A percentile compares a stretch with the other conserved stretches of the same genome.
These are phyloP conservation scores for Vigna mungo DNA, from an alignment of 306 rosid species.

Conservation along the genomic window DNA sequence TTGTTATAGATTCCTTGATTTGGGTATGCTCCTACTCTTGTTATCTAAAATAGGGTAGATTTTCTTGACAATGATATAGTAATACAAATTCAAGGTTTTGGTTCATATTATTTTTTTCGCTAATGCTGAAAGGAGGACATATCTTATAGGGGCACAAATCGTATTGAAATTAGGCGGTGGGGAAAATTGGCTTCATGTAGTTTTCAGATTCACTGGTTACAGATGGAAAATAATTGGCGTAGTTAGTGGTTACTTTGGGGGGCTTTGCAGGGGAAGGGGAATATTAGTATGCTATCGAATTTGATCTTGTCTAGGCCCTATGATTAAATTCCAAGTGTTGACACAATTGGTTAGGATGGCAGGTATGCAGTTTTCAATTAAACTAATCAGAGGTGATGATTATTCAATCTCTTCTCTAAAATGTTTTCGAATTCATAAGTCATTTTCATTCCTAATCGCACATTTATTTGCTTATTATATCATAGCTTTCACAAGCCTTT, in stretches of 20 bases:
- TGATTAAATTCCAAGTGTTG: constrained; percentile 20
- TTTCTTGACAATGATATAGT: constrained; percentile 13
- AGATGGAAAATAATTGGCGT: constrained; percentile 23
- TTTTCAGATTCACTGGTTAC: constrained; percentile 21
- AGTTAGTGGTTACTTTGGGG: constrained; percentile 6
- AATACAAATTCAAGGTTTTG: constrained; percentile 35
- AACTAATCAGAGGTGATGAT: constrained; percentile 12
- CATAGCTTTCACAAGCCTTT: not conserved
- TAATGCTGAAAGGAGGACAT: not conserved
- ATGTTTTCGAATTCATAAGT: not conserved
- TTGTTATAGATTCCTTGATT: constrained; percentile 23
- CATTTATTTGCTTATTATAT: constrained; percentile 19
- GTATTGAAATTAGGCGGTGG: constrained; percentile 3
- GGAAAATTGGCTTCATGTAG: constrained; percentile 27
- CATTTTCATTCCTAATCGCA: not conserved
- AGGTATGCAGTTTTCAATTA: not conserved
- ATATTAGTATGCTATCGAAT: not conserved
- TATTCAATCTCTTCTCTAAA: constrained; percentile 12
- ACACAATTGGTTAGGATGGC: constrained; percentile 30
- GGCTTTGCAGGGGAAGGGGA: not conserved
- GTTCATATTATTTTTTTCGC: constrained; percentile 18
- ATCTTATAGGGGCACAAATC: not conserved
- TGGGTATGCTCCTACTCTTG: constrained; percentile 3
- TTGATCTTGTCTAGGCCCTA: not conserved
- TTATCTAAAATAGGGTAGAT: not conserved